phyloP scores from a whole-genome alignment of 2,329 filamentous ascomycete genomes.

The Pyricularia sp. region DNA sequence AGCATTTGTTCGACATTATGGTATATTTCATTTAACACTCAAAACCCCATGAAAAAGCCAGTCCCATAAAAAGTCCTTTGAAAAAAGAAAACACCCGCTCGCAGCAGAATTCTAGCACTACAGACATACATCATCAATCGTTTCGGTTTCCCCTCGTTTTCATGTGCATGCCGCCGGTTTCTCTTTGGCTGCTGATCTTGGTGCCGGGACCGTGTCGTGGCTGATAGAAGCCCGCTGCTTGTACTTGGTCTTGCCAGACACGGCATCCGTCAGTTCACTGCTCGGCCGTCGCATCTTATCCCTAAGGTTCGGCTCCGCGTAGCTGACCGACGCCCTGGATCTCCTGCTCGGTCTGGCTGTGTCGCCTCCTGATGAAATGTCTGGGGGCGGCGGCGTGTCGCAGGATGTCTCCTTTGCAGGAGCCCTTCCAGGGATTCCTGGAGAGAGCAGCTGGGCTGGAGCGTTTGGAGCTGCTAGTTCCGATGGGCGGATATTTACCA shows the following conservation, averaged over 20 bases:
- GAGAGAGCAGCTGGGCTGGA: slow-evolving; percentile 32
- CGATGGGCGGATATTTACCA: neutral
- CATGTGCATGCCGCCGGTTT: neutral
- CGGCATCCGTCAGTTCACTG: slow-evolving; percentile 66
- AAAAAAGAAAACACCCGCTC: neutral
- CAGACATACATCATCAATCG: neutral
- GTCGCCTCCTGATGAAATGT: slow-evolving; percentile 46
- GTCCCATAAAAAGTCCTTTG: neutral
- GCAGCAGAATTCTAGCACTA: neutral
- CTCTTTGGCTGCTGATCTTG: neutral
- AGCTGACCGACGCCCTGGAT: slow-evolving; percentile 61
- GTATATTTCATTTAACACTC: too few relatives aligned
- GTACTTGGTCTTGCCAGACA: slow-evolving; percentile 53
- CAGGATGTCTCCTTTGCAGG: slow-evolving; percentile 19
- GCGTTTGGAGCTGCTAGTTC: slow-evolving; percentile 19
- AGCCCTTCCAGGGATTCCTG: slow-evolving; percentile 39
- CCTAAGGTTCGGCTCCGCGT: slow-evolving; percentile 71
- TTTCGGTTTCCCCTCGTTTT: neutral
- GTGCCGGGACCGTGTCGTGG: neutral
- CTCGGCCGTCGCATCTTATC: slow-evolving; percentile 79
- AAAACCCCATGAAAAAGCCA: neutral
- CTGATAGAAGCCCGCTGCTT: slow-evolving; percentile 16
- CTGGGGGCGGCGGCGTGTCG: slow-evolving; percentile 51
- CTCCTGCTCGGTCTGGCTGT: slow-evolving; percentile 57
- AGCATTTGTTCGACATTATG: too few relatives aligned